Evolutionary conservation across 2,329 filamentous ascomycete genomes (phyloP), one percentile per base, ranked within the genome.

Genomic region (Fusarium subtropicale): DNA sequence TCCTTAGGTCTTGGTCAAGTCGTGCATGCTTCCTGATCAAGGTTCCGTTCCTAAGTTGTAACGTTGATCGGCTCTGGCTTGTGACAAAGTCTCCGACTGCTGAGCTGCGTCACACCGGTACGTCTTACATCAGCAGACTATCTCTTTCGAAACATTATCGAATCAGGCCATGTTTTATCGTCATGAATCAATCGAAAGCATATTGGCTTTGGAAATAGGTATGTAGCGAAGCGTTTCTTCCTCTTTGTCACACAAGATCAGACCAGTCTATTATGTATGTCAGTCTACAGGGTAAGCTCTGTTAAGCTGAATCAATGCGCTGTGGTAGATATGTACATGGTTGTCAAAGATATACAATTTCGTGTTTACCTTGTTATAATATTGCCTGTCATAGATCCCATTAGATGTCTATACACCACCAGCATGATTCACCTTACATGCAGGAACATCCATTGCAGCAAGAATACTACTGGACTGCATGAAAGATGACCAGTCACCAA

Each of bases 31-130:
- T 26, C 18, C n/a, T 28, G 16, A 18, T 39, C 48, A 16, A 39
- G 24, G n/a, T 38, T 36, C 31, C 12, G n/a, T 28, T 51, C 33
- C 12, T 22, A 22, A 22, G 20, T 36, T 50, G 13, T n/a, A n/a
- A 30, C 12, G 18, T 30, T 28, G 18, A 30, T 45, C 28, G 16
- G 28, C 7, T 46, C 15, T 46, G 26, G 18, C 5, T 15, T 31
- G 7, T 20, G 20, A 20, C 13, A 46, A 30, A 30, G 24, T 28
- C 15, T 28, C 11, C 26, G 18, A 18, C 18, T 30, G 18, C 31
- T 60, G 31, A n/a, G 28, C 66, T 66, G 66, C 61, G 56, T 69
- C 66, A 64, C 45, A 46, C 53, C 53, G 58, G 56, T 51, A 51
- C n/a, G 38, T 44, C 58, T 33, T 50, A 39, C 22, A 16, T 42